Evolutionary conservation across 306 rosid species (phyloP), one percentile per base, ranked within the genome.

Genomic region (Malus sieversii): DNA sequence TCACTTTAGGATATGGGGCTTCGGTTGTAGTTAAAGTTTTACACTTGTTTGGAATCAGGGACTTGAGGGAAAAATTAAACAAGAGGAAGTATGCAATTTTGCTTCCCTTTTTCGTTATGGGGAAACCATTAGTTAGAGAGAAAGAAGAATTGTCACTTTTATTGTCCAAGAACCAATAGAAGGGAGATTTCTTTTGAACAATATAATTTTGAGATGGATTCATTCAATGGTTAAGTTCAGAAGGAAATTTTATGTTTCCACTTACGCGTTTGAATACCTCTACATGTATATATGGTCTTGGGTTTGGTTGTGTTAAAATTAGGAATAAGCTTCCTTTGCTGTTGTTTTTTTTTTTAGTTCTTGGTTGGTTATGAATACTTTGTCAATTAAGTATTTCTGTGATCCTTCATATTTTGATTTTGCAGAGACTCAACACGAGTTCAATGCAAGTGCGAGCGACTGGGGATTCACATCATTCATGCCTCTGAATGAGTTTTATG

Each of bases 401-500:
- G 44, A 5, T 64, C 23, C 23, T 63, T 23, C 32, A 16, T 29
- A 9, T 32, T 64, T 30, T 64, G 23, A 18, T 30, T 64, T 64
- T 32, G 33, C 68, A 64, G 68, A 64, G 1, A 0, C 59, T 2
- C 1, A 58, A 46, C 69, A 60, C 8, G 42, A 27, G 40, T 73
- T 73, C 58, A 40, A 40, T 3, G 25, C 77, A 0, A 4, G 3
- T 0, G 8, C 1, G 29, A 16, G 7, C 25, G 59, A 42, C 11
- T 22, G 77, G 69, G 69, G 57, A 8, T 73, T 73, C 77, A 73
- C 44, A 5, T 33, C 3, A n/a, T 60, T 73, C 42, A 22, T 60
- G 10, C 7, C 12, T 73, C 22, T 60, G 9, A 55, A 10, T 3
- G 11, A 55, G 10, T 8, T 55, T 55, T 55, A 6, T 20, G 60